These are phyloP conservation scores for Trametopsis cervina DNA, from an alignment of 768 basidiomycete species.

Conservation along the genomic window DNA sequence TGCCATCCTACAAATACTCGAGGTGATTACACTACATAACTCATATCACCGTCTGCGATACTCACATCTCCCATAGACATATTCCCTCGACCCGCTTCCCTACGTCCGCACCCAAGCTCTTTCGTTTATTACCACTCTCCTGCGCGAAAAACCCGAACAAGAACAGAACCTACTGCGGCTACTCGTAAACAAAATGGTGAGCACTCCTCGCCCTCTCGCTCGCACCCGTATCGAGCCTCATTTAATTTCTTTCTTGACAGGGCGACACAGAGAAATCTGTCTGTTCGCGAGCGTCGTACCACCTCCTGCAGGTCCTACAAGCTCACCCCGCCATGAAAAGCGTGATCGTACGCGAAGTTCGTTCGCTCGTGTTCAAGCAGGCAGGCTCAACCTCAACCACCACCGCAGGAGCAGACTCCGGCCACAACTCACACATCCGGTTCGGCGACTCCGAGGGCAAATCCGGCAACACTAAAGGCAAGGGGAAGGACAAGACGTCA, in stretches of 20 bases:
- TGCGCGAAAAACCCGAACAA: slow-evolving; percentile 90
- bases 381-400: slow-evolving; percentile 30
- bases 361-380: slow-evolving; percentile 66
- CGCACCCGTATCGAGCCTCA: neutral
- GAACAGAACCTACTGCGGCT: slow-evolving; percentile 92
- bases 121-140: slow-evolving; percentile 67
- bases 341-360: slow-evolving; percentile 83
- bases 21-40: slow-evolving; percentile 39
- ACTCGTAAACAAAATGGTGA: slow-evolving; percentile 88
- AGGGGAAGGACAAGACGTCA: slow-evolving; percentile 1
- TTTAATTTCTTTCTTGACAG: slow-evolving; percentile 33
- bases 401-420: slow-evolving; percentile 15
- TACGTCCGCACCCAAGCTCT: slow-evolving; percentile 87
- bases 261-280: slow-evolving; percentile 86
- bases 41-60: neutral
- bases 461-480: slow-evolving; percentile 11
- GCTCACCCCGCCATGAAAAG: slow-evolving; percentile 89
- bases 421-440: slow-evolving; percentile 39
- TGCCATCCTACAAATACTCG: slow-evolving; percentile 80
- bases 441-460: slow-evolving; percentile 35
- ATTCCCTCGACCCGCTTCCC: slow-evolving; percentile 78
- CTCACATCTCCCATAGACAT: slow-evolving; percentile 37
- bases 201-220: slow-evolving; percentile 20
- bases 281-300: slow-evolving; percentile 85
- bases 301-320: slow-evolving; percentile 85